A percentile compares a stretch with the other conserved stretches of the same genome.
Conservation (phyloP, 2,329 filamentous ascomycete genomes). For the Phialocephala sp. region DNA sequence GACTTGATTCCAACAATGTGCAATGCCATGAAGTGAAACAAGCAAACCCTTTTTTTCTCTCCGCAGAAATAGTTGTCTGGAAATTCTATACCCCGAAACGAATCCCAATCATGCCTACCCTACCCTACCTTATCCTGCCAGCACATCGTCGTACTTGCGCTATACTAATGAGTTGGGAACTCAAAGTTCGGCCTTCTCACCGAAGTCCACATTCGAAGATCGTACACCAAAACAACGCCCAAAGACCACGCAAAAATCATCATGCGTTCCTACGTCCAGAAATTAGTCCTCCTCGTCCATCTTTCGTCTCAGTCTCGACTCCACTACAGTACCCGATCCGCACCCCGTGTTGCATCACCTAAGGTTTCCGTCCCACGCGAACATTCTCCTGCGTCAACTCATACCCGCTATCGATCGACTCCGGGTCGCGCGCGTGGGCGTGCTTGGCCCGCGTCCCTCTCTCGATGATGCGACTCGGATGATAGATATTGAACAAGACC, state of each 20-base stretch:
- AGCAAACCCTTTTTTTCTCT: too few species aligned
- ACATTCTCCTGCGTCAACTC: slow-evolving; percentile 13
- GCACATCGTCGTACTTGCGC: too few species aligned
- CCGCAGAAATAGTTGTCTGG: too few species aligned
- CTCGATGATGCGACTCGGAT: slow-evolving; percentile 38
- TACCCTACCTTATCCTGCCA: too few species aligned
- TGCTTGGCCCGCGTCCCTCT: neutral
- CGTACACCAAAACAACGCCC: neutral
- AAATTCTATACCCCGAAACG: too few species aligned
- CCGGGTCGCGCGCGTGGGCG: slow-evolving; percentile 5
- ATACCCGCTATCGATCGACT: slow-evolving; percentile 14
- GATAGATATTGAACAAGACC: slow-evolving; percentile 44
- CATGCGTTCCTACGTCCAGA: neutral
- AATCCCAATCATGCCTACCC: too few species aligned
- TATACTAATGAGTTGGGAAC: too few species aligned
- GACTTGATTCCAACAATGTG: neutral
- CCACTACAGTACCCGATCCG: neutral
- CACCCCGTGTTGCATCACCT: neutral
- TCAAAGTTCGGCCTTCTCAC: neutral
- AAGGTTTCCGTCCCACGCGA: neutral
- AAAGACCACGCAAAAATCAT: neutral
- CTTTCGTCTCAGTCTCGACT: neutral
- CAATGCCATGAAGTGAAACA: too few species aligned
- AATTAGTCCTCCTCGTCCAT: neutral
- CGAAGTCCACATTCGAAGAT: neutral